phyloP scores from a whole-genome alignment of 805 yeast species.

The Metschnikowia lochheadii region DNA sequence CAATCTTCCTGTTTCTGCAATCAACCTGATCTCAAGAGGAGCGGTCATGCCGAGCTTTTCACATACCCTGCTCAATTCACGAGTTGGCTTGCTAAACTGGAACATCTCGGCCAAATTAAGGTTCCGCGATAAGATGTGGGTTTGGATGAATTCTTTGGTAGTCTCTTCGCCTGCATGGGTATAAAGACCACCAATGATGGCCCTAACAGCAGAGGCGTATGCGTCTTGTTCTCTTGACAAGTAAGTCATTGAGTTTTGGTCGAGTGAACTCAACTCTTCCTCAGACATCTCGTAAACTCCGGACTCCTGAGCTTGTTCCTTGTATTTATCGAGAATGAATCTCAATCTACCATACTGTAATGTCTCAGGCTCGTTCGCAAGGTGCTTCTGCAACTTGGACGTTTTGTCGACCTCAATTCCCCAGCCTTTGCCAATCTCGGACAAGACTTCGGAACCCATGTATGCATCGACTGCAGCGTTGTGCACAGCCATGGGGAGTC shows the following conservation, averaged over 20 bases:
- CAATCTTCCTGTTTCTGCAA: conserved; percentile 91
- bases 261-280: conserved; percentile 18
- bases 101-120: conserved; percentile 71
- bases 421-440: conserved; percentile 72
- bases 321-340: conserved; percentile 33
- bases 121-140: conserved; percentile 79
- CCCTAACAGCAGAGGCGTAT: conserved; percentile 69
- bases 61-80: conserved; percentile 75
- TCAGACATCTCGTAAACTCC: conserved; percentile 47
- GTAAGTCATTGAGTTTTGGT: conserved; percentile 18
- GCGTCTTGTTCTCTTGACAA: conserved; percentile 42
- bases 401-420: conserved; percentile 79
- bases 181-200: conserved; percentile 79
- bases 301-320: conserved; percentile 33
- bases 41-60: conserved; percentile 67
- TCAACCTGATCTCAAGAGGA: conserved; percentile 70
- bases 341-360: conserved; percentile 69
- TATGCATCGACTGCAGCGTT: conserved; percentile 73
- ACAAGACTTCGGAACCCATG: conserved; percentile 62
- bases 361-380: conserved; percentile 64
- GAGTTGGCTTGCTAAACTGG: conserved; percentile 78
- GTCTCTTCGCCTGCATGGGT: conserved; percentile 64
- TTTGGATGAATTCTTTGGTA: conserved; percentile 64
- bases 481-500: conserved; percentile 79
- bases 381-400: conserved; percentile 58